Evolutionary conservation across 257 asterid genomes (phyloP), one percentile per base, ranked within the genome.

Genomic region (Eustoma russellianum): DNA sequence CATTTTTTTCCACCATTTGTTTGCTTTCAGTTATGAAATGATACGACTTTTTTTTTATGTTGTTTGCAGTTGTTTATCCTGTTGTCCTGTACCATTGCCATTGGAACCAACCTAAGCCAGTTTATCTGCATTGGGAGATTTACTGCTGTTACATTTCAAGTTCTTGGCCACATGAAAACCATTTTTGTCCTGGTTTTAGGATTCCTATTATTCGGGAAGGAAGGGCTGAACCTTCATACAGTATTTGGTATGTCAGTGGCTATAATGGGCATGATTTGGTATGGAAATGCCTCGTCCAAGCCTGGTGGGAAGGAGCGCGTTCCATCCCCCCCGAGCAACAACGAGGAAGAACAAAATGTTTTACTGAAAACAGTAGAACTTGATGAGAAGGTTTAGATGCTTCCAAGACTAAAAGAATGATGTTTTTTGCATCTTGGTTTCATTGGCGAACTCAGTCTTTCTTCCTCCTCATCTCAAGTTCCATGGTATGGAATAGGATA

Each of bases 111-210:
- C 63, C 85, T 87, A 7, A 83, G 94, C 74, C 96, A 83, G 53
- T 87, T 86, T 77, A 83, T 86, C 70, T 86, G 96, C 88, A 81
- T 86, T 2, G 92, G 92, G 41, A 68, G 94, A 83, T 86, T 87
- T 72, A 69, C 96, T n/a, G 92, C 96, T 7, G 96, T 86, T 40
- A 55, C 94, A 11, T 87, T 83, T 57, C 94, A 83, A 73, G 96
- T 87, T 46, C 74, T 87, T 24, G 96, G 94, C 46, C 94, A 87
- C 59, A 81, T 83, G 89, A 83, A 87, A 78, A 81, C 94, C 38
- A 75, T 83, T 49, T 80, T 87, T 19, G 88, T 83, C 57, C 63
- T 83, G 67, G 68, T 65, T n/a, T 54, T 87, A 61, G 94, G 96
- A 15, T 87, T 83, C 66, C 46, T 79, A n/a, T 77, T 83, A 71